Evolutionary conservation across 371 early-diverging fungal genomes (phyloP).

Genomic region (Dinochytrium kinnereticum): DNA sequence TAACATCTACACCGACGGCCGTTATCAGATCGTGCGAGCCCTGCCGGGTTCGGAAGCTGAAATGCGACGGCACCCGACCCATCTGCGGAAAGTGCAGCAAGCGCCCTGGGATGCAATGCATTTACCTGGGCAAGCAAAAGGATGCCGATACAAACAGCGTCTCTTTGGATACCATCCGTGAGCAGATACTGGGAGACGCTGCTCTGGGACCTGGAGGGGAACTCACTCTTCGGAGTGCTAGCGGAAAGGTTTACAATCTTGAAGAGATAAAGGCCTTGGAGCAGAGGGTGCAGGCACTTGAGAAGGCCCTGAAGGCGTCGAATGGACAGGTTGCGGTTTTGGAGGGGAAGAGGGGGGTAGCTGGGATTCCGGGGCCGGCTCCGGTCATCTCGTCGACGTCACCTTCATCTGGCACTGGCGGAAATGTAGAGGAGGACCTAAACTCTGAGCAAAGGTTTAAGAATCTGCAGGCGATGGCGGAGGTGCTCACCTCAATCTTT

Average conservation of each 20-base stretch:
- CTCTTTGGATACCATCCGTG: background rate
- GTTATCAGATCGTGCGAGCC: conserved; percentile 9
- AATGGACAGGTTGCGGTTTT: background rate
- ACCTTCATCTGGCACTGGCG: background rate
- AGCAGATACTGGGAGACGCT: background rate
- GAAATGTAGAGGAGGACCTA: background rate
- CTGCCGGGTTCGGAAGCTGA: conserved; percentile 12
- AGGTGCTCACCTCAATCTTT: background rate
- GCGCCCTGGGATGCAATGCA: conserved; percentile 18
- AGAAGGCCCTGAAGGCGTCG: conserved; percentile 8
- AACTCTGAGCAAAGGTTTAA: background rate
- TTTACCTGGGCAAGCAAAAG: conserved; percentile 17
- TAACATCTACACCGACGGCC: background rate
- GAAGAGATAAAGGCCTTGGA: conserved; percentile 12
- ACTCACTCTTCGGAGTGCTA: background rate
- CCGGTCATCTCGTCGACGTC: no score
- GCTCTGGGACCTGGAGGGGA: background rate
- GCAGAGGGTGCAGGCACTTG: background rate
- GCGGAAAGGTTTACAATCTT: conserved; percentile 4
- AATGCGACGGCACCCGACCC: conserved; percentile 2
- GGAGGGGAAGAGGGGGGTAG: no score
- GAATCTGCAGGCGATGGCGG: conserved; percentile 2
- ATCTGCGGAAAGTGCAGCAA: conserved; percentile 10
- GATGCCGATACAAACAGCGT: background rate
- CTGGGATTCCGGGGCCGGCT: no score